phyloP scores from a whole-genome alignment of 2,329 filamentous ascomycete genomes.

The Talaromyces sp. region DNA sequence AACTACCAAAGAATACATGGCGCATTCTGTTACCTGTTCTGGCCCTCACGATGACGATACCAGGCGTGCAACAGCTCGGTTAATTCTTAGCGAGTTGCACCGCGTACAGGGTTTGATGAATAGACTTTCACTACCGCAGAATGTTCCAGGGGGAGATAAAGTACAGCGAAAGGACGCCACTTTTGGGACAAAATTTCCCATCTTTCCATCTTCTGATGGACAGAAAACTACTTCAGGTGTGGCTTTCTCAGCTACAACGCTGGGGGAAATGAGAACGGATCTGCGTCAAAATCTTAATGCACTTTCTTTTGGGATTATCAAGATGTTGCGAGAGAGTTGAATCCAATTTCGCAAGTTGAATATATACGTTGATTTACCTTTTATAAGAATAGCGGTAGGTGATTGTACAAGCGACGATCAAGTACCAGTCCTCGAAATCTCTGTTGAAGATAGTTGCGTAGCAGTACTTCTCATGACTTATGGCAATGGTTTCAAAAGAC shows the following conservation, averaged over 20 bases:
- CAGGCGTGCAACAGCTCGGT: conserved; percentile 17
- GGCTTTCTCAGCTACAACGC: not conserved
- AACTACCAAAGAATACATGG: not conserved
- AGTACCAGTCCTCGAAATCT: too few species aligned
- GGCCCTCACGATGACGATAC: conserved; percentile 3
- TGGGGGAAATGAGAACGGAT: not conserved
- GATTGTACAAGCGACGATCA: not conserved
- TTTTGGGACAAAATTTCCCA: too few species aligned
- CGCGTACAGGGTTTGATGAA: conserved; percentile 28
- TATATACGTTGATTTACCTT: not conserved
- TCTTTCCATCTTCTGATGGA: not conserved
- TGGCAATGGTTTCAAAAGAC: too few species aligned
- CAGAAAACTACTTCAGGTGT: not conserved
- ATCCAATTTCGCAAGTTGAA: not conserved
- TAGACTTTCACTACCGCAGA: conserved; percentile 14
- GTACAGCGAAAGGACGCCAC: not conserved
- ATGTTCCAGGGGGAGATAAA: not conserved
- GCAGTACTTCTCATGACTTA: too few species aligned
- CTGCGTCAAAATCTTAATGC: not conserved
- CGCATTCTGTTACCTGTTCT: not conserved
- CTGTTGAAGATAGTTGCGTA: too few species aligned
- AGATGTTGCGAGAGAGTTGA: not conserved
- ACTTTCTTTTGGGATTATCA: not conserved
- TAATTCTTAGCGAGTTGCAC: conserved; percentile 33
- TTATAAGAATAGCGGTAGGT: not conserved